These are phyloP conservation scores for Termitomyces sp. DNA, from an alignment of 768 basidiomycete genomes.

Conservation along the genomic window DNA sequence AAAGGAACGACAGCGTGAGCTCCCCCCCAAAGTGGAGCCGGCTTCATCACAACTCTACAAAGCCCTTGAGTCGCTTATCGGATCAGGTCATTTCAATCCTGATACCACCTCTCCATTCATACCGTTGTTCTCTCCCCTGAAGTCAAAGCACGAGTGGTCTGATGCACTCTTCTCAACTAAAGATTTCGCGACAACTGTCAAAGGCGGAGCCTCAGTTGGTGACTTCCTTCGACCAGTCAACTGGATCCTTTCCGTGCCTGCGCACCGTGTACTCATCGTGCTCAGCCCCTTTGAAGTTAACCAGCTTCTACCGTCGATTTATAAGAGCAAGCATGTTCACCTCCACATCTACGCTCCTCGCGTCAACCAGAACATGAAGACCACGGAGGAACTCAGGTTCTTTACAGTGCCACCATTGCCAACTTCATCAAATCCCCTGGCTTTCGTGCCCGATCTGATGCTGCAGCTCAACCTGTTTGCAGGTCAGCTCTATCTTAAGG, in stretches of 20 bases:
- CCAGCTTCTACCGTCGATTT: slow-evolving; percentile 30
- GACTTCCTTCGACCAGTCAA: slow-evolving; percentile 36
- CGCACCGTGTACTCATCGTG: slow-evolving; percentile 22
- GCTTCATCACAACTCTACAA: slow-evolving; percentile 7
- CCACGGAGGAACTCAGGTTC: slow-evolving; percentile 35
- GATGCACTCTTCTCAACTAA: slow-evolving; percentile 25
- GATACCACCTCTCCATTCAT: not conserved
- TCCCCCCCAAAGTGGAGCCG: slow-evolving; percentile 26
- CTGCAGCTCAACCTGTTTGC: slow-evolving; percentile 40
- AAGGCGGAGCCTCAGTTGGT: slow-evolving; percentile 12
- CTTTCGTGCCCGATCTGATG: slow-evolving; percentile 11
- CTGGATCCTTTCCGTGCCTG: slow-evolving; percentile 35
- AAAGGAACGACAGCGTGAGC: slow-evolving; percentile 34
- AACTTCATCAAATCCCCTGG: slow-evolving; percentile 11
- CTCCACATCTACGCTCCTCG: slow-evolving; percentile 42
- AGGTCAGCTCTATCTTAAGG: slow-evolving; percentile 39
- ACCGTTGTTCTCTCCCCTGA: slow-evolving; percentile 4
- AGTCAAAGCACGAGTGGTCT: slow-evolving; percentile 15
- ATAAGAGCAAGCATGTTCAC: slow-evolving; percentile 24
- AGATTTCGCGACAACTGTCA: slow-evolving; percentile 31
- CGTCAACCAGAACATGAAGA: slow-evolving; percentile 25
- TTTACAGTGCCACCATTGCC: slow-evolving; percentile 24
- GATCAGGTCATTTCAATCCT: not conserved
- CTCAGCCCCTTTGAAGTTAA: slow-evolving; percentile 41
- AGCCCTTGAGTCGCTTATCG: not conserved